These are phyloP conservation scores for thale cress (Arabidopsis thaliana) DNA, from an alignment of 345 rosid genomes.

Conservation along the genomic window DNA sequence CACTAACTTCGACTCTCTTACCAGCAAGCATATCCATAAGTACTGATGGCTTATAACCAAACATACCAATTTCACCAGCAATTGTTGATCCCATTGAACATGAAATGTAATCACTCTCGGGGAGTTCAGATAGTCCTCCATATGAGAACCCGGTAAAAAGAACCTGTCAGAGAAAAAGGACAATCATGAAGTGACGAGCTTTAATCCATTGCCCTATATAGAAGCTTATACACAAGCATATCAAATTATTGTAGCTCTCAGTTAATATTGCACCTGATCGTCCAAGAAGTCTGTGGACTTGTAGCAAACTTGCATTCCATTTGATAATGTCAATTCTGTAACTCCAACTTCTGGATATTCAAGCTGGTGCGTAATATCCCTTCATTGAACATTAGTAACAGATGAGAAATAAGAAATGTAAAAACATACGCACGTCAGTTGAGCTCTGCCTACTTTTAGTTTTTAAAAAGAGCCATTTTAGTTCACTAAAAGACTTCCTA, in stretches of 20 bases:
- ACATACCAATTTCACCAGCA: constrained; percentile 91
- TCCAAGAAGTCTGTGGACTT: constrained; percentile 85
- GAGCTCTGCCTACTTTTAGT: constrained; percentile 18
- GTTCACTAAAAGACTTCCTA: constrained; percentile 4
- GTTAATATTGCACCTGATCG: constrained; percentile 71
- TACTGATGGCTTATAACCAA: constrained; percentile 85
- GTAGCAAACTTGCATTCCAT: constrained; percentile 86
- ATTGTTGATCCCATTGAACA: constrained; percentile 86
- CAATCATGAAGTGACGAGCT: constrained; percentile 26
- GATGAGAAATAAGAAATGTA: constrained; percentile 35
- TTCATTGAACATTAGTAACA: constrained; percentile 48
- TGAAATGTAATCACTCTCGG: constrained; percentile 78
- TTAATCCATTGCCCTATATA: constrained; percentile 9
- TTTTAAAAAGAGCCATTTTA: neutral
- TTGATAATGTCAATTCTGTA: constrained; percentile 78
- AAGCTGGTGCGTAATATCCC: constrained; percentile 58
- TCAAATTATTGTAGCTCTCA: neutral
- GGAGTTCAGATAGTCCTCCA: constrained; percentile 93
- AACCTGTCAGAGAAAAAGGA: constrained; percentile 57
- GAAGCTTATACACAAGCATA: constrained; percentile 23
- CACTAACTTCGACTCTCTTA: constrained; percentile 89
- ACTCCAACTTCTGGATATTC: constrained; percentile 78
- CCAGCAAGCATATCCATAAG: constrained; percentile 96
- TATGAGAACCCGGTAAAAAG: constrained; percentile 91
- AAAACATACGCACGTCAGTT: neutral